A percentile compares a stretch with the other conserved stretches of the same genome.
Evolutionary conservation across 73 alveolate genomes (phyloP).

Genomic region (Tetrahymena borealis): DNA sequence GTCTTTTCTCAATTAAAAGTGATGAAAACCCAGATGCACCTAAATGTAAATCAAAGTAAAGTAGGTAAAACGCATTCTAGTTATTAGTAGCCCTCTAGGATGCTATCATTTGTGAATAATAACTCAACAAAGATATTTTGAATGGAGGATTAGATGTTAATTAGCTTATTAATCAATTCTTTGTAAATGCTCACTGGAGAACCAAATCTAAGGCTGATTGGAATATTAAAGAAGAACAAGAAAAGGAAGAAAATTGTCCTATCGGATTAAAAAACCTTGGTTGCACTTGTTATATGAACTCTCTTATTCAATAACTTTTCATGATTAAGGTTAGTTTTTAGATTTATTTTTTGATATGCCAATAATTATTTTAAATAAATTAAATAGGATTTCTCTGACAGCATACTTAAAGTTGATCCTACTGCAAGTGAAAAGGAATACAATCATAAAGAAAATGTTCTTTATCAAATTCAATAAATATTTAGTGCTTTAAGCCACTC

Average conservation of each 20-base stretch:
- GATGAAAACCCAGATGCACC: neutral
- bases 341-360: slow-evolving; percentile 51
- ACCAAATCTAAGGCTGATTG: slow-evolving; percentile 55
- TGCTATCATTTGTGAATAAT: neutral
- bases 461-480: slow-evolving; percentile 78
- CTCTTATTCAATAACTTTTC: slow-evolving; percentile 82
- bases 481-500: slow-evolving; percentile 83
- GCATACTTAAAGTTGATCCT: slow-evolving; percentile 14
- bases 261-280: slow-evolving; percentile 92
- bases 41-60: neutral
- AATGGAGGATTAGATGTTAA: neutral
- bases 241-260: slow-evolving; percentile 63
- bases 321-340: slow-evolving; percentile 77
- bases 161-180: neutral
- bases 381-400: neutral
- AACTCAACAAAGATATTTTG: neutral
- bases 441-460: slow-evolving; percentile 47
- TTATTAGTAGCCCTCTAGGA: neutral
- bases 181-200: slow-evolving; percentile 62
- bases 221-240: slow-evolving; percentile 49
- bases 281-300: slow-evolving; percentile 93
- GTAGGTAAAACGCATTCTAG: neutral
- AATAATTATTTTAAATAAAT: slow-evolving; percentile 30
- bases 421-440: neutral
- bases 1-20: neutral